Conservation (phyloP, 1,284 basidiomycete genomes). For the Jaminaea rosea region DNA sequence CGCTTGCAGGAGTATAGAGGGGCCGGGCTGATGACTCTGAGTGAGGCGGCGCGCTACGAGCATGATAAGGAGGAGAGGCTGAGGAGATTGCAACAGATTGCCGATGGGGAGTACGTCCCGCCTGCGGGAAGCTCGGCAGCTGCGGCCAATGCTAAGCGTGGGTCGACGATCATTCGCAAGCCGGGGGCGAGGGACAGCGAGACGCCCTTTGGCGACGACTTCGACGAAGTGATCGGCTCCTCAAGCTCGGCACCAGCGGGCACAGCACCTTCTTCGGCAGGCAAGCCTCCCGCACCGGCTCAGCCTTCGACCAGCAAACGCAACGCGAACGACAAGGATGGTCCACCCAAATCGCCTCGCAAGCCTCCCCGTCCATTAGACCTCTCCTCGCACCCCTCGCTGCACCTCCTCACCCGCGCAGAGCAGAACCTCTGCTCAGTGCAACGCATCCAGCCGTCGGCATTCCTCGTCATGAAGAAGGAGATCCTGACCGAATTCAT, state of each 20-base stretch:
- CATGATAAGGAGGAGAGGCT: constrained; percentile 38
- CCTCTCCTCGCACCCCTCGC: constrained; percentile 31
- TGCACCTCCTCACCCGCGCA: constrained; percentile 33
- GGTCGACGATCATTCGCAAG: neutral
- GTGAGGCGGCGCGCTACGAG: constrained; percentile 39
- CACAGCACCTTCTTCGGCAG: neutral
- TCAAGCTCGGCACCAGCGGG: neutral
- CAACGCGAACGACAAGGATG: constrained; percentile 9
- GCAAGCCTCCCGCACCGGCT: constrained; percentile 6
- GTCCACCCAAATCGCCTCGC: constrained; percentile 6
- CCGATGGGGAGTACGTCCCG: constrained; percentile 31
- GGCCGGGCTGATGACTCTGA: constrained; percentile 38
- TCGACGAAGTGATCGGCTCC: neutral
- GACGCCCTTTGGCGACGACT: constrained; percentile 1
- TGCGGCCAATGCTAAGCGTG: neutral
- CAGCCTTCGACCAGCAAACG: constrained; percentile 10
- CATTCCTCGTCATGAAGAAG: constrained; percentile 43
- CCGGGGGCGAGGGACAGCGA: constrained; percentile 2
- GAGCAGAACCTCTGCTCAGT: constrained; percentile 40
- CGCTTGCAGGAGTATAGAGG: constrained; percentile 42
- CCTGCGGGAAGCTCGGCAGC: neutral
- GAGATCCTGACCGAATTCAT: constrained; percentile 34
- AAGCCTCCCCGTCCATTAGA: constrained; percentile 24
- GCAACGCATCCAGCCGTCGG: constrained; percentile 39
- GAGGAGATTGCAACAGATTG: constrained; percentile 24